Base-by-base conservation (phyloP, 768 basidiomycete genomes). In the Xerocomus brunneocitrinus region DNA sequence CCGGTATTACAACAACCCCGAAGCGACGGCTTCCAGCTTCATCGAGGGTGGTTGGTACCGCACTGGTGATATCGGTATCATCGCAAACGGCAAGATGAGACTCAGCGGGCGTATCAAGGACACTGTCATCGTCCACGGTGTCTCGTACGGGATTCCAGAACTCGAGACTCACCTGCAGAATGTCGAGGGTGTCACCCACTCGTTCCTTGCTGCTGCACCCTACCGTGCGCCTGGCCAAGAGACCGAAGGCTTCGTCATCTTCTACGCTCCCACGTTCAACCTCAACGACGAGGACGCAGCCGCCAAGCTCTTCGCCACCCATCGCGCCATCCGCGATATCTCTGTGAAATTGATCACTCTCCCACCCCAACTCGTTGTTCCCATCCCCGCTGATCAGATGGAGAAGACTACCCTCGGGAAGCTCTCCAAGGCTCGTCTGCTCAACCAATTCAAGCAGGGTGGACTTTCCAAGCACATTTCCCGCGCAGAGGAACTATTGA, bases 41-140 rank as follows among this genome's bases (percentile, higher is more conserved):
- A 7, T 27, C 27, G 27, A 27, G 27, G 27, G 27, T 27, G 27
- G 27, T 27, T 27, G 27, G 27, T 27, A 27, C 6, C 76, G 75
- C 58, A 83, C 82, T n/a, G 83, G 83, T 1, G 83, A 85, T 57
- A 65, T 78, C 6, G 80, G 27, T 27, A 27, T 27, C 27, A 27
- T 27, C 27, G 4, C 3, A 27, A 27, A 27, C 27, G 27, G 27
- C 27, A 27, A 8, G 45, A 63, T 78, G 50, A 66, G 64, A 36
- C 59, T 76, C n/a, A 62, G 71, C 46, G 71, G 73, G 3, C 65
- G 74, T 44, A 71, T 73, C 57, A 75, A 74, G 55, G 71, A 73
- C 46, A 67, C 63, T 36, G 60, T 75, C 56, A 74, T 73, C 45
- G 71, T 74, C 53, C 73, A 74, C 46, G 73, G 73, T 27, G 67